phyloP scores from a whole-genome alignment of 345 rosid genomes.

The Moringa oleifera region DNA sequence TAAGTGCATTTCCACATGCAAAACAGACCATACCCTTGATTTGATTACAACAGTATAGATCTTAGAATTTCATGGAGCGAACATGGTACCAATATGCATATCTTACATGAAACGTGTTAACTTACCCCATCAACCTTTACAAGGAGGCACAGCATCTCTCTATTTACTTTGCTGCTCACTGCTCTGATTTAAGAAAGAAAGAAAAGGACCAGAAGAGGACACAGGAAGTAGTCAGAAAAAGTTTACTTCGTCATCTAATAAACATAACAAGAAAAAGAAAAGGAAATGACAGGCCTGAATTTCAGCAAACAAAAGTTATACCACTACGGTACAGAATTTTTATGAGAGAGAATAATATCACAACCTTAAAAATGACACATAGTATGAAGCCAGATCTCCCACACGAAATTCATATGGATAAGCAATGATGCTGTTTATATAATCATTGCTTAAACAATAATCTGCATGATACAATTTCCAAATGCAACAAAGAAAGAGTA shows the following conservation, averaged over 20 bases:
- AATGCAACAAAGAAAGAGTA: background rate
- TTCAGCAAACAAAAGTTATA: background rate
- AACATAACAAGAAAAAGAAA: background rate
- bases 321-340: slow-evolving; percentile 6
- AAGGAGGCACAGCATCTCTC: slow-evolving; percentile 63
- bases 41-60: too few species aligned
- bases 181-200: slow-evolving; percentile 38
- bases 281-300: background rate
- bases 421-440: slow-evolving; percentile 49
- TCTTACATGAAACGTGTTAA: background rate
- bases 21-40: background rate
- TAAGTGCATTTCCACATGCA: background rate
- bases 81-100: background rate
- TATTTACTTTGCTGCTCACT: slow-evolving; percentile 57
- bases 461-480: slow-evolving; percentile 29
- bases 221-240: background rate
- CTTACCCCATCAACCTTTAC: slow-evolving; percentile 57
- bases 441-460: slow-evolving; percentile 65
- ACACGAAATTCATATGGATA: slow-evolving; percentile 43
- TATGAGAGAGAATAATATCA: slow-evolving; percentile 13
- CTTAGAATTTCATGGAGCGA: background rate
- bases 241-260: background rate
- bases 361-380: slow-evolving; percentile 58
- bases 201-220: slow-evolving; percentile 4
- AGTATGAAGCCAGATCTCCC: slow-evolving; percentile 58